Evolutionary conservation across 768 basidiomycete species (phyloP).

Genomic region (Boletus sensibilis): DNA sequence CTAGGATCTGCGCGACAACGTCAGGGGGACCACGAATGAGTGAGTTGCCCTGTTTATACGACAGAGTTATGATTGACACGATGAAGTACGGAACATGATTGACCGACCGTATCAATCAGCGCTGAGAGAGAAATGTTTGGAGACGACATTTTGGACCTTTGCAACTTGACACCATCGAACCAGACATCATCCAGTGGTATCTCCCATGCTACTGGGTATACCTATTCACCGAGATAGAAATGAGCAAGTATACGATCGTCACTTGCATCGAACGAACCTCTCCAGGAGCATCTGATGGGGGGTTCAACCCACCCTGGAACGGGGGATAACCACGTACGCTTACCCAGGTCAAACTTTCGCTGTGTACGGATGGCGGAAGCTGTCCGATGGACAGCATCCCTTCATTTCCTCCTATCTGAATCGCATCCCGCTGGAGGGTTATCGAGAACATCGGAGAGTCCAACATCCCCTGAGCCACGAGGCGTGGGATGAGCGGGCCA

Average conservation of each 20-base stretch:
- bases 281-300: conserved; percentile 53
- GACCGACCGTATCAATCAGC: conserved; percentile 64
- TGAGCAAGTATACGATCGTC: conserved; percentile 2
- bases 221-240: conserved; percentile 30
- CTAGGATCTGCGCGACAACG: conserved; percentile 49
- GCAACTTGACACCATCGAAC: conserved; percentile 62
- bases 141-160: conserved; percentile 50
- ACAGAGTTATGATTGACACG: neutral
- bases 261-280: conserved; percentile 46
- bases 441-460: conserved; percentile 52
- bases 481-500: conserved; percentile 48
- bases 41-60: conserved; percentile 60
- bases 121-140: conserved; percentile 56
- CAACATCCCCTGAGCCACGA: conserved; percentile 40
- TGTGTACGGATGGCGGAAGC: conserved; percentile 50
- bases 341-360: conserved; percentile 61
- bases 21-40: conserved; percentile 74
- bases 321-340: conserved; percentile 55
- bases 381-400: conserved; percentile 67
- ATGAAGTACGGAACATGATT: neutral
- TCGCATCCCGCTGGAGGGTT: conserved; percentile 64
- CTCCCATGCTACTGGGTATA: conserved; percentile 71
- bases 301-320: conserved; percentile 51
- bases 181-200: conserved; percentile 68
- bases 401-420: conserved; percentile 66